Evolutionary conservation across 805 yeast species (phyloP), one percentile per base, ranked within the genome.

Genomic region (Komagataella kurtzmanii): DNA sequence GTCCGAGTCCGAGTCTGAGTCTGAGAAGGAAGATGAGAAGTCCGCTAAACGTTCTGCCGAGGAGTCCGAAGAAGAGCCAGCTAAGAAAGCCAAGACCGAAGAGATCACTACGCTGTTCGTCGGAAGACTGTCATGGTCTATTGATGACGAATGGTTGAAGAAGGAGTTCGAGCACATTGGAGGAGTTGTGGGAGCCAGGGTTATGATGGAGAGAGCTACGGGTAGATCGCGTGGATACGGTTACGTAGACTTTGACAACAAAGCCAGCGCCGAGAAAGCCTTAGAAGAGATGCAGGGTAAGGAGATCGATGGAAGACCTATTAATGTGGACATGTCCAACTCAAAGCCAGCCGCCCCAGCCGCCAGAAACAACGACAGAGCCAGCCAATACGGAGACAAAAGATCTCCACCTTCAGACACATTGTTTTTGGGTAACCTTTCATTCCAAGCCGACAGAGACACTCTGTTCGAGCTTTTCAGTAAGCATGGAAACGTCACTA

Each of bases 221-320:
- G 93, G 90, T 61, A 86, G 88, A 73, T 88, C 97, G 52, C 84
- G 91, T 77, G 99, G 99, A 69, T 91, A 87, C 77, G 95, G 95
- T 68, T 93, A 93, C 73, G 97, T 93, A 69, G 99, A 93, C 68
- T 93, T 93, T 65, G 88, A 80, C 61, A 71, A 76, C 62, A 80
- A 79, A 63, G 78, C 79, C 24, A 74, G 74, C 55, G 99, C 97
- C 59, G 89, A 88, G 69, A 84, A 83, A 70, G 98, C 98, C 7
- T 69, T 91, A 55, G 73, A 74, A 55, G 87, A 83, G 66, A 77
- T 76, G 80, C 96, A 89, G 73, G 98, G 96, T 65, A 81, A 77
- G 67, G 98, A 91, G 74, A 84, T 93, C 59, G 99, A 93, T 62
- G 98, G 99, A 62, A 85, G 99, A 79, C 88, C 95, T 66, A 79